These are phyloP conservation scores for Blastomyces parvus DNA, from an alignment of 2,329 filamentous ascomycete species.

Conservation along the genomic window DNA sequence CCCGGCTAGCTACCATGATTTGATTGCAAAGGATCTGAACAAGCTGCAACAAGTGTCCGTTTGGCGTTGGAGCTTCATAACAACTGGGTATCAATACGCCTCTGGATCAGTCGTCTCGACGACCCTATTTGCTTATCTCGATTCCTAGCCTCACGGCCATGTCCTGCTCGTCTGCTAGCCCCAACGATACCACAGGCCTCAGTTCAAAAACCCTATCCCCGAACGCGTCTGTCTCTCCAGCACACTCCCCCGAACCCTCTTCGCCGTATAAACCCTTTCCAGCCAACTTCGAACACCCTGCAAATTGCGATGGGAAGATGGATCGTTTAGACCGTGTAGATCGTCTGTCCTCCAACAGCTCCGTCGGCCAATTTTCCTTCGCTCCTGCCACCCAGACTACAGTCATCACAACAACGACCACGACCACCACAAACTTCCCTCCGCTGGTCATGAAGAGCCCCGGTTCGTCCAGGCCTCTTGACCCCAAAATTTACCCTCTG, in stretches of 20 bases:
- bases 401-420: constrained; percentile 81
- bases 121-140: not conserved
- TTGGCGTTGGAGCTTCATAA: not conserved
- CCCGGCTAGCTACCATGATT: constrained; percentile 1
- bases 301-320: constrained; percentile 3
- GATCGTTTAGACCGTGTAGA: not conserved
- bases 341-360: constrained; percentile 23
- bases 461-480: constrained; percentile 59
- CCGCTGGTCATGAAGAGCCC: constrained; percentile 71
- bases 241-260: constrained; percentile 11
- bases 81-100: not conserved
- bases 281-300: constrained; percentile 21
- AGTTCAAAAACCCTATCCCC: constrained; percentile 8
- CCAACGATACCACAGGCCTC: not conserved
- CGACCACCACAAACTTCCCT: constrained; percentile 70
- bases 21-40: not conserved
- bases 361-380: constrained; percentile 52
- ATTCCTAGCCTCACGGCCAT: not conserved
- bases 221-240: constrained; percentile 9
- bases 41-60: not conserved
- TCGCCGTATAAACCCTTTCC: not conserved
- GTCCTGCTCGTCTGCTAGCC: not conserved
- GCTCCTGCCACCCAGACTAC: constrained; percentile 56
- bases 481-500: constrained; percentile 83
- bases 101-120: not conserved